Evolutionary conservation across 768 basidiomycete species (phyloP).

Genomic region (Trametes cingulata): DNA sequence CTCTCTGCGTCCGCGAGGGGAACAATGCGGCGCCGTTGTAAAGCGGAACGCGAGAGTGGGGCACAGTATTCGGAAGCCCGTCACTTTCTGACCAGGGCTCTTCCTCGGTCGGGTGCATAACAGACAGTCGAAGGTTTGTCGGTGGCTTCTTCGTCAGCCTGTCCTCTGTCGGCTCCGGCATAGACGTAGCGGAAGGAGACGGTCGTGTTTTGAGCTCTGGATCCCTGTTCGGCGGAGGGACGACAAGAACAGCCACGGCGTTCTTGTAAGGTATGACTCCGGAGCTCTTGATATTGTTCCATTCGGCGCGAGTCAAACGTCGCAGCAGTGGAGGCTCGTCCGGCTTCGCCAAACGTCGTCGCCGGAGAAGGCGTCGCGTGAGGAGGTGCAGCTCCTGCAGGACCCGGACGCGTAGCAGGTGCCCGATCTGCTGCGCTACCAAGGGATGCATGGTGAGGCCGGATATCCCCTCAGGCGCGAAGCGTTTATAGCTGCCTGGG

Average conservation of each 20-base stretch:
- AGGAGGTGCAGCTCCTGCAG: slow-evolving; percentile 75
- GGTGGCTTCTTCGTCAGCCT: slow-evolving; percentile 6
- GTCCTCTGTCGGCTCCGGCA: slow-evolving; percentile 1
- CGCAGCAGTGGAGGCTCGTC: slow-evolving; percentile 47
- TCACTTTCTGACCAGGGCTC: neutral
- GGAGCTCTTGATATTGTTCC: slow-evolving; percentile 46
- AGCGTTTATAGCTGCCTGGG: slow-evolving; percentile 5
- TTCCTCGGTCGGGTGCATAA: slow-evolving; percentile 29
- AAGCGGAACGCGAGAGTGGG: slow-evolving; percentile 50
- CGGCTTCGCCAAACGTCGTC: slow-evolving; percentile 24
- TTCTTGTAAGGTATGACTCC: slow-evolving; percentile 49
- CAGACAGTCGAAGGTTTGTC: slow-evolving; percentile 23
- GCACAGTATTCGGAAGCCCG: slow-evolving; percentile 29
- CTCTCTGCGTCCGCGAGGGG: slow-evolving; percentile 60
- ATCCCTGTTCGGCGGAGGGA: slow-evolving; percentile 64
- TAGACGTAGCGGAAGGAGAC: slow-evolving; percentile 12
- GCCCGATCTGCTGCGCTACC: slow-evolving; percentile 56
- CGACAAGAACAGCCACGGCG: slow-evolving; percentile 67
- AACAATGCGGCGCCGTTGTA: slow-evolving; percentile 71
- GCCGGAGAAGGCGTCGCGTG: slow-evolving; percentile 42
- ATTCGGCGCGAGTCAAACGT: slow-evolving; percentile 65
- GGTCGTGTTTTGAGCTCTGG: slow-evolving; percentile 47
- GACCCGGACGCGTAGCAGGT: slow-evolving; percentile 70
- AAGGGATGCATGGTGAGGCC: slow-evolving; percentile 37
- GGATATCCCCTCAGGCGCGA: slow-evolving; percentile 29